Percentiles rank a stretch among this genome's conserved stretches.
phyloP scores from a whole-genome alignment of 352 stramenopile genomes.

The Sclerospora graminicola region DNA sequence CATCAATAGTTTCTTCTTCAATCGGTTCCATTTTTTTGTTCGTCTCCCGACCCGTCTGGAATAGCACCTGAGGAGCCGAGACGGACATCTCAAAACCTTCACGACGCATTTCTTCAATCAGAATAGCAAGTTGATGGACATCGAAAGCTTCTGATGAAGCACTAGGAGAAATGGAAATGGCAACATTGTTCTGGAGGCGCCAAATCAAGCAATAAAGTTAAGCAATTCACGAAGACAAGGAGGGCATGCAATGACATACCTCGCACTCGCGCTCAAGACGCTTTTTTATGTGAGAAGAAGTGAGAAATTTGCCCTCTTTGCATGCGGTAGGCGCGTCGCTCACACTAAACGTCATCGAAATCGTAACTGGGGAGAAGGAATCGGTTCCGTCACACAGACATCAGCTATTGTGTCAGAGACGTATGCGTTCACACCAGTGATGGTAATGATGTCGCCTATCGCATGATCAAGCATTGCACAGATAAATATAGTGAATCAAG shows the following conservation, averaged over 20 bases:
- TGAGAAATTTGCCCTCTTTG: slow-evolving; percentile 96
- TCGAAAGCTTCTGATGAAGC: slow-evolving; percentile 89
- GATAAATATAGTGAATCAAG: neutral
- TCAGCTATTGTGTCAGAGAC: slow-evolving; percentile 88
- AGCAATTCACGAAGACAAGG: neutral
- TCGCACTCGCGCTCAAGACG: slow-evolving; percentile 90
- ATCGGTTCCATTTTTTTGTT: slow-evolving; percentile 84
- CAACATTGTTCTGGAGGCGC: slow-evolving; percentile 92
- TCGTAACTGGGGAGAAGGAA: slow-evolving; percentile 91
- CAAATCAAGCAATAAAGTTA: neutral
- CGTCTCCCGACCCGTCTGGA: slow-evolving; percentile 78
- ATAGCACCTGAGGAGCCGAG: slow-evolving; percentile 93
- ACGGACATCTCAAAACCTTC: slow-evolving; percentile 98
- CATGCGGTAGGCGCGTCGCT: slow-evolving; percentile 95
- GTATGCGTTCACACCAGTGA: slow-evolving; percentile 89
- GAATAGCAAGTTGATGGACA: slow-evolving; percentile 96
- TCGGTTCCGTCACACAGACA: slow-evolving; percentile 57
- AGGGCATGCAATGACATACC: slow-evolving; percentile 16
- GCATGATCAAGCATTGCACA: neutral
- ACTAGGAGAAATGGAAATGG: slow-evolving; percentile 86
- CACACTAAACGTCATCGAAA: slow-evolving; percentile 96
- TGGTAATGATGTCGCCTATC: slow-evolving; percentile 94
- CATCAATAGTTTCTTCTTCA: slow-evolving; percentile 93
- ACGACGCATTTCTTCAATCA: slow-evolving; percentile 98
- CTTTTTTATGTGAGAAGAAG: slow-evolving; percentile 90